phyloP scores from a whole-genome alignment of 2,329 filamentous ascomycete species.

The Hypoxylon sp. region DNA sequence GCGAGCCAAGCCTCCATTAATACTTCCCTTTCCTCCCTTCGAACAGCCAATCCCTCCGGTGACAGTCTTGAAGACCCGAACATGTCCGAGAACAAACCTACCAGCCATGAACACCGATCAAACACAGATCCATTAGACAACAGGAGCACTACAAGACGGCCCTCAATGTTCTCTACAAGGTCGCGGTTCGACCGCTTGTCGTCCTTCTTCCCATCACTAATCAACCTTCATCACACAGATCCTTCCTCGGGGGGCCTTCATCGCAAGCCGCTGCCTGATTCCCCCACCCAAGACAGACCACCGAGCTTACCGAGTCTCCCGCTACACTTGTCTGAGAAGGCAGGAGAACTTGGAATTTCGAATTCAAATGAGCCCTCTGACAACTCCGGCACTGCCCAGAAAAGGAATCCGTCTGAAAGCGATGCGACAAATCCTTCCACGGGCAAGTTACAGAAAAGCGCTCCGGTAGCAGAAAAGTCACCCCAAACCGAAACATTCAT shows the following conservation, averaged over 20 bases:
- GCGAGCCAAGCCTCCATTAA: constrained; percentile 40
- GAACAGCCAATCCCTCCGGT: constrained; percentile 14
- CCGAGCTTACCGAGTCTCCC: constrained; percentile 41
- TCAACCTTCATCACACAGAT: constrained; percentile 48
- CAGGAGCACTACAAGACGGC: constrained; percentile 23
- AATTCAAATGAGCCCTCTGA: constrained; percentile 20
- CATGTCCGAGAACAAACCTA: constrained; percentile 12
- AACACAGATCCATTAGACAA: constrained; percentile 21
- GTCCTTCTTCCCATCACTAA: constrained; percentile 55
- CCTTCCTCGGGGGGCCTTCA: constrained; percentile 38
- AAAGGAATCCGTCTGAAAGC: constrained; percentile 37
- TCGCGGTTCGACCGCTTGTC: constrained; percentile 52
- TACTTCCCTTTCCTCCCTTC: constrained; percentile 35
- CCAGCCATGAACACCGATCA: constrained; percentile 19
- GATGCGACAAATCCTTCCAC: constrained; percentile 23
- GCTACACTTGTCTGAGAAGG: constrained; percentile 28
- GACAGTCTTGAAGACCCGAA: constrained; percentile 21
- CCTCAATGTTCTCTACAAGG: constrained; percentile 43
- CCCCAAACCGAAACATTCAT: constrained; percentile 40
- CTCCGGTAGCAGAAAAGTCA: constrained; percentile 43
- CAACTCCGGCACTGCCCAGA: constrained; percentile 14
- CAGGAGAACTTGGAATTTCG: constrained; percentile 8
- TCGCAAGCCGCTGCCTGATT: constrained; percentile 51
- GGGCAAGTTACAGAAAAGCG: constrained; percentile 47
- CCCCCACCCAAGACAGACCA: constrained; percentile 43